Conservation (phyloP, 78 protist genomes). For the Acrasis kona region DNA sequence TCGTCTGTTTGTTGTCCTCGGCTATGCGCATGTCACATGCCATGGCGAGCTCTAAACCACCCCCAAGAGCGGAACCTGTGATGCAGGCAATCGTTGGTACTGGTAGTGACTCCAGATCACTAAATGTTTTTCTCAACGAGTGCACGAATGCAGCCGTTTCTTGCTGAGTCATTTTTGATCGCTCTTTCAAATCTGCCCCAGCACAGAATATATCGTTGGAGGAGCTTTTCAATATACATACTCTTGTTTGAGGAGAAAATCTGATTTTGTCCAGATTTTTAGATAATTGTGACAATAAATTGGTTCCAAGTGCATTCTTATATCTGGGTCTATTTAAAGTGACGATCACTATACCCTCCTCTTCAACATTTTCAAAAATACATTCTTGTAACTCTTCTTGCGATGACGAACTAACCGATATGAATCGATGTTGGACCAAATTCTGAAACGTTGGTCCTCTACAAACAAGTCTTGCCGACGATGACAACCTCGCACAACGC, state of each 20-base stretch:
- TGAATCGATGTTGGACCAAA: no score
- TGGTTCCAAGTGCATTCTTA: slow-evolving; percentile 48
- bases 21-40: slow-evolving; percentile 76
- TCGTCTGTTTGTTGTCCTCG: slow-evolving; percentile 17
- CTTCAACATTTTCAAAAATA: no score
- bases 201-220: slow-evolving; percentile 68
- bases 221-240: background rate
- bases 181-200: slow-evolving; percentile 88
- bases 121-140: slow-evolving; percentile 41
- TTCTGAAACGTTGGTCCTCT: no score
- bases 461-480: no score
- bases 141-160: slow-evolving; percentile 68
- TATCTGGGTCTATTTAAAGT: slow-evolving; percentile 41
- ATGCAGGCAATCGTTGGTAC: slow-evolving; percentile 69
- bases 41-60: slow-evolving; percentile 83
- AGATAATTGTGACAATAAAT: slow-evolving; percentile 21
- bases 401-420: no score
- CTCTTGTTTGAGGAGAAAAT: background rate
- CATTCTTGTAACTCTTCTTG: no score
- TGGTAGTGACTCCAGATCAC: slow-evolving; percentile 56
- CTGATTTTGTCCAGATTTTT: background rate
- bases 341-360: background rate
- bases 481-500: no score
- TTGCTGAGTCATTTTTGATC: slow-evolving; percentile 54
- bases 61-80: slow-evolving; percentile 83